Conservation (phyloP, 2,329 filamentous ascomycete genomes). For the Colletotrichum sidae region DNA sequence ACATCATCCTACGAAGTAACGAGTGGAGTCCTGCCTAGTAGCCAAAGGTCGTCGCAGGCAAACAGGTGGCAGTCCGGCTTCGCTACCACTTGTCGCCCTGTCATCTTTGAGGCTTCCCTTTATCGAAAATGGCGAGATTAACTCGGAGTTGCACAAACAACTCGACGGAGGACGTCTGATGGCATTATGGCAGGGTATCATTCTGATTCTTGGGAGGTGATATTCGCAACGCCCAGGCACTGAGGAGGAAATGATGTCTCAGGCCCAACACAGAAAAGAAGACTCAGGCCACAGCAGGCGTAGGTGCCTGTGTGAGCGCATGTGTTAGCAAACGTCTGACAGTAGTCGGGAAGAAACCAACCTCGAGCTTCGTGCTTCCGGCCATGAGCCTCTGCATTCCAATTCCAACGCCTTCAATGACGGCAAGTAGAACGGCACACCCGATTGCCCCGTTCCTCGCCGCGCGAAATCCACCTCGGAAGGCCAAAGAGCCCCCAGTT, state of each 20-base stretch:
- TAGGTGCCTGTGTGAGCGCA: too few relatives aligned
- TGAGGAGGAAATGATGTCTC: too few relatives aligned
- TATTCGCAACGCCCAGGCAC: too few relatives aligned
- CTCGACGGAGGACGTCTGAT: too few relatives aligned
- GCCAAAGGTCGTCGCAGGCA: too few relatives aligned
- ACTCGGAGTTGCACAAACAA: too few relatives aligned
- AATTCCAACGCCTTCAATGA: conserved; percentile 89
- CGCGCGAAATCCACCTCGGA: conserved; percentile 54
- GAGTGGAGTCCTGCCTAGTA: not conserved
- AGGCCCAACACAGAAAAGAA: too few relatives aligned
- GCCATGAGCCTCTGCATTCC: conserved; percentile 96
- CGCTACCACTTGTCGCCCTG: not conserved
- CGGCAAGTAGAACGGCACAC: conserved; percentile 91
- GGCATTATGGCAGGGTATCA: too few relatives aligned
- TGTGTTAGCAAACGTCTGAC: too few relatives aligned
- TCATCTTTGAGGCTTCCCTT: not conserved
- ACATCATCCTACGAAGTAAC: not conserved
- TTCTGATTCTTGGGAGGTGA: too few relatives aligned
- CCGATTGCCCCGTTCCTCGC: conserved; percentile 96
- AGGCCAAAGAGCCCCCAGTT: not conserved
- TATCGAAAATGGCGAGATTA: too few relatives aligned
- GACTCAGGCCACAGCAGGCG: too few relatives aligned
- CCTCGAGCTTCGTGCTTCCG: conserved; percentile 86
- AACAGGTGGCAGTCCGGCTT: not conserved
- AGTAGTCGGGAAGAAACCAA: conserved; percentile 47